Percentiles rank a stretch among this genome's conserved stretches.
Evolutionary conservation across 805 yeast genomes (phyloP).

Genomic region (Saturnispora quitensis): DNA sequence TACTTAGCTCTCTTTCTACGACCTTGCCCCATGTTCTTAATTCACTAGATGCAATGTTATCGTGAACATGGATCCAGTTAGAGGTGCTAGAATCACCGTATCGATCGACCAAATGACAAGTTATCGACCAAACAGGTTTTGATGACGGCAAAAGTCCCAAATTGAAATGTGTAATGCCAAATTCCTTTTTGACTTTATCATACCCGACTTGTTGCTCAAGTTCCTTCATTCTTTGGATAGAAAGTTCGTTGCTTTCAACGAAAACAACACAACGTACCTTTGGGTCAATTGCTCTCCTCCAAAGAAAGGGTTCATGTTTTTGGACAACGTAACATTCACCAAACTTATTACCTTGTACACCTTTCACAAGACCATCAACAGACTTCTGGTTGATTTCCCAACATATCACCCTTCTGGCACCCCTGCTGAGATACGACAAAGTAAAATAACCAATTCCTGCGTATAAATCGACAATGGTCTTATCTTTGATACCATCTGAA

Average conservation of each 20-base stretch:
- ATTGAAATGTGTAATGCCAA: constrained; percentile 51
- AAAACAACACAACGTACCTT: constrained; percentile 38
- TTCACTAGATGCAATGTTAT: constrained; percentile 46
- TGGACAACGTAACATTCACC: constrained; percentile 23
- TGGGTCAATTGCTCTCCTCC: constrained; percentile 15
- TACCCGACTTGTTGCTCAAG: constrained; percentile 6
- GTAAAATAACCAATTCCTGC: constrained; percentile 85
- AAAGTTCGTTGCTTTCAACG: constrained; percentile 52
- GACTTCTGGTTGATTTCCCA: constrained; percentile 90
- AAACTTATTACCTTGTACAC: constrained; percentile 39
- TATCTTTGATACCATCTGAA: constrained; percentile 23
- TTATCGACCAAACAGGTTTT: constrained; percentile 47
- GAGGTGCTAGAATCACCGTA: constrained; percentile 4
- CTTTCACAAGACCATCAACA: constrained; percentile 56
- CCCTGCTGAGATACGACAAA: constrained; percentile 49
- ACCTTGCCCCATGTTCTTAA: constrained; percentile 27
- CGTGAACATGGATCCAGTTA: constrained; percentile 58
- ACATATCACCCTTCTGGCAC: constrained; percentile 49
- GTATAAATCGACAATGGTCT: constrained; percentile 58
- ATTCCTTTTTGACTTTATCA: constrained; percentile 11
- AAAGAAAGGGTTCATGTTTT: constrained; percentile 15
- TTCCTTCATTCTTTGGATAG: constrained; percentile 33
- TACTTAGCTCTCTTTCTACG: constrained; percentile 11
- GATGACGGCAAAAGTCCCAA: constrained; percentile 75
- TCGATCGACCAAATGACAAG: constrained; percentile 23